Conservation (phyloP, 2,329 filamentous ascomycete species). For the Bimuria novae-zelandiae region DNA sequence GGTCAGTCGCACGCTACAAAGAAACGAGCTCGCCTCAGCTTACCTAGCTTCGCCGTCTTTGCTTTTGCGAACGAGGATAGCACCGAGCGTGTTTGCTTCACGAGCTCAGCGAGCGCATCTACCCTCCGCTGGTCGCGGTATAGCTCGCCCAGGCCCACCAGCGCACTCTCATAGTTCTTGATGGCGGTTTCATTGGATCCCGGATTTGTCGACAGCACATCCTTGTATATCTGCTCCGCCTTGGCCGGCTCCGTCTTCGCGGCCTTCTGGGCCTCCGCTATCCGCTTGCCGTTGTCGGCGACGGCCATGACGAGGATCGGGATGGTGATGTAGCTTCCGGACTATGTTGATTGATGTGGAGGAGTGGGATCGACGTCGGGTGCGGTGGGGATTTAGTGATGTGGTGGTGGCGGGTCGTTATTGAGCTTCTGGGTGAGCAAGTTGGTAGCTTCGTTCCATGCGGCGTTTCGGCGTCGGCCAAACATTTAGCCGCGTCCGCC, state of each 20-base stretch:
- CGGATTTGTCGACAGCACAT: conserved; percentile 83
- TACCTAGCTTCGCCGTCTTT: conserved; percentile 97
- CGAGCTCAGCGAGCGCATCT: conserved; percentile 84
- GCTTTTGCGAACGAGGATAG: conserved; percentile 98
- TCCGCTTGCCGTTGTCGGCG: conserved; percentile 62
- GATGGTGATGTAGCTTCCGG: background rate
- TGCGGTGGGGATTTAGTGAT: background rate
- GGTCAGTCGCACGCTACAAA: conserved; percentile 11
- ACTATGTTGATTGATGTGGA: conserved; percentile 1
- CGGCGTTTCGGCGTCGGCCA: background rate
- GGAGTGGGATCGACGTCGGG: conserved; percentile 7
- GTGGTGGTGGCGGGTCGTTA: background rate
- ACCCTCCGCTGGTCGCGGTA: conserved; percentile 86
- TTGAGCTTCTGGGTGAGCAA: background rate
- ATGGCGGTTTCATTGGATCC: conserved; percentile 84
- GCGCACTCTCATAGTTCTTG: conserved; percentile 86
- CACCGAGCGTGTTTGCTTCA: conserved; percentile 86
- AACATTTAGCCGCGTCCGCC: conserved; percentile 1
- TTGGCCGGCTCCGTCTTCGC: conserved; percentile 79
- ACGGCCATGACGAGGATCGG: conserved; percentile 36
- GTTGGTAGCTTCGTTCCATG: background rate
- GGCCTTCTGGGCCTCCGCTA: conserved; percentile 87
- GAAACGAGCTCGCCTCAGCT: conserved; percentile 31
- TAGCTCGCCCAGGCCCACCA: conserved; percentile 88
- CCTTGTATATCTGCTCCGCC: conserved; percentile 86